Conservation (phyloP, 2,329 filamentous ascomycete genomes). For the Zymoseptoria brevis region DNA sequence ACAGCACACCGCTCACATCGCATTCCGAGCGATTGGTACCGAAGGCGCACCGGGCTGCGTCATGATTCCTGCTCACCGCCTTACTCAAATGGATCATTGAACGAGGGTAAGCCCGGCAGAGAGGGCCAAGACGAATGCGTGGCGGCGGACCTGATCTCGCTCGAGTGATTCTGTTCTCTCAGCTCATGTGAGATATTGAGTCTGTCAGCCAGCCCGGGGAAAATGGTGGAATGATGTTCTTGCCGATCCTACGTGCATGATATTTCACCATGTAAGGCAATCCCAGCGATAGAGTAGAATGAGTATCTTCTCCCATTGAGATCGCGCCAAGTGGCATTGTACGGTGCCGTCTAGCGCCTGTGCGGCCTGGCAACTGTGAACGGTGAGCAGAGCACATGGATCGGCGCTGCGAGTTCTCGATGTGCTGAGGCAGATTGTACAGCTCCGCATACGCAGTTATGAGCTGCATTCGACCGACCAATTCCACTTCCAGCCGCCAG, state of each 20-base stretch:
- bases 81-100: not conserved
- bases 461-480: not conserved
- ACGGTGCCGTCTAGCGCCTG: not conserved
- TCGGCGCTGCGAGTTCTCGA: not conserved
- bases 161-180: not conserved
- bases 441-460: not conserved
- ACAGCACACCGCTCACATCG: not conserved
- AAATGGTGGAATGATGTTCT: not conserved
- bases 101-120: not conserved
- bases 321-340: not conserved
- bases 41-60: not conserved
- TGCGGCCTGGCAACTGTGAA: not conserved
- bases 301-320: not conserved
- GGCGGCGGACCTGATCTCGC: too few relatives aligned
- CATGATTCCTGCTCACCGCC: not conserved
- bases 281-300: not conserved
- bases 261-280: not conserved
- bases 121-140: too few relatives aligned
- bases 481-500: not conserved
- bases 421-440: not conserved
- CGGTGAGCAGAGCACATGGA: not conserved
- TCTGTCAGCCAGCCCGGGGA: not conserved
- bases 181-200: not conserved
- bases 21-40: not conserved
- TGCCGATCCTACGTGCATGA: not conserved